phyloP scores from a whole-genome alignment of 2,329 filamentous ascomycete species.

The Apiospora koreana region DNA sequence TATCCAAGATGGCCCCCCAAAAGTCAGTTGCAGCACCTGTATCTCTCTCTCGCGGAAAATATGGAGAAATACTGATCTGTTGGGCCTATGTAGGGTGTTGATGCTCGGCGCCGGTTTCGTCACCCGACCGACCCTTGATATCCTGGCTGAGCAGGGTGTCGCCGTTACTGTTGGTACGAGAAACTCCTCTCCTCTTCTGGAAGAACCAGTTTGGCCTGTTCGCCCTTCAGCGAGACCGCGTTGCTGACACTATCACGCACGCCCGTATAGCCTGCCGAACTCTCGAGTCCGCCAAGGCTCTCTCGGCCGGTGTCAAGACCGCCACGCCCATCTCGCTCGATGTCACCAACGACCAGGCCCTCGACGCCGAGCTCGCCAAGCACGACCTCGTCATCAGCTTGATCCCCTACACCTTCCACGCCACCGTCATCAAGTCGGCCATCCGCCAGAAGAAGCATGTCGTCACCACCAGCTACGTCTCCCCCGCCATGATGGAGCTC shows the following conservation, averaged over 20 bases:
- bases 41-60: neutral
- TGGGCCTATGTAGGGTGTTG: slow-evolving; percentile 35
- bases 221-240: neutral
- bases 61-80: neutral
- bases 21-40: slow-evolving; percentile 5
- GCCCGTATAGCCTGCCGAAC: slow-evolving; percentile 16
- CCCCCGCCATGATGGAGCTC: slow-evolving; percentile 87
- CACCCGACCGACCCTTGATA: slow-evolving; percentile 58
- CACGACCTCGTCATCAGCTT: slow-evolving; percentile 77
- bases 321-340: slow-evolving; percentile 44
- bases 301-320: slow-evolving; percentile 14
- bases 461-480: slow-evolving; percentile 92
- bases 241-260: neutral
- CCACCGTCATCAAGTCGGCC: slow-evolving; percentile 86
- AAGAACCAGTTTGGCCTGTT: too few relatives aligned
- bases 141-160: slow-evolving; percentile 58
- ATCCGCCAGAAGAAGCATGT: slow-evolving; percentile 94
- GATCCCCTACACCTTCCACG: slow-evolving; percentile 91
- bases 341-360: slow-evolving; percentile 72
- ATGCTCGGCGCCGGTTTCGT: slow-evolving; percentile 55
- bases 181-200: neutral
- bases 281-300: slow-evolving; percentile 15
- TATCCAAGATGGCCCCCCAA: slow-evolving; percentile 29
- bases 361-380: slow-evolving; percentile 79
- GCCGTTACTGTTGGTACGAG: slow-evolving; percentile 55